Percentiles rank a stretch among this genome's conserved stretches.
These are phyloP conservation scores for Rugosomyces carneus DNA, from an alignment of 1,284 basidiomycete genomes.

Conservation along the genomic window DNA sequence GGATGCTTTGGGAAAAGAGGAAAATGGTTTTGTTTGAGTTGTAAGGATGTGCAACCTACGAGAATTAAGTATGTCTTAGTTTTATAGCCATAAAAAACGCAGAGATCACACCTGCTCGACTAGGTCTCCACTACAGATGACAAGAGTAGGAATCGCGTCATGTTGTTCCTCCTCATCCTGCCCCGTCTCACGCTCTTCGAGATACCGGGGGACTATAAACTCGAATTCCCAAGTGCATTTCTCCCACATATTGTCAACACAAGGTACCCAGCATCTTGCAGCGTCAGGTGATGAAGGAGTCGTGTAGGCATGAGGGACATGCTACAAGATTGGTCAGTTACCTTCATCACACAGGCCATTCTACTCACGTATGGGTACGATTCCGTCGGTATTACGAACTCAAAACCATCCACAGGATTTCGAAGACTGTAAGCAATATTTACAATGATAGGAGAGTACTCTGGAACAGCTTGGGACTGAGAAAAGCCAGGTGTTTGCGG, in stretches of 20 bases:
- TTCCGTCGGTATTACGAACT: constrained; percentile 79
- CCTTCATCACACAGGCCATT: constrained; percentile 2
- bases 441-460: constrained; percentile 75
- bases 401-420: constrained; percentile 81
- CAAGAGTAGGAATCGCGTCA: constrained; percentile 71
- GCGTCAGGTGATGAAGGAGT: constrained; percentile 85
- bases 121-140: constrained; percentile 91
- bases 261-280: constrained; percentile 96
- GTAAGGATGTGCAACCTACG: constrained; percentile 86
- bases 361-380: constrained; percentile 78
- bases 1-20: constrained; percentile 83
- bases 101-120: constrained; percentile 73
- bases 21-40: constrained; percentile 95
- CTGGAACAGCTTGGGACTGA: constrained; percentile 42
- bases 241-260: constrained; percentile 93
- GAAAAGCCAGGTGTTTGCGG: constrained; percentile 61
- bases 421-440: constrained; percentile 77
- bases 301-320: constrained; percentile 90
- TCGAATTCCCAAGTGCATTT: constrained; percentile 99
- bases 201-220: constrained; percentile 85
- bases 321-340: constrained; percentile 40
- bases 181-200: constrained; percentile 58
- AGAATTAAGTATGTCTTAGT: constrained; percentile 20
- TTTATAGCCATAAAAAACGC: constrained; percentile 3
- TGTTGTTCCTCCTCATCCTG: constrained; percentile 55